These are phyloP conservation scores for Aspergillus tanneri DNA, from an alignment of 2,329 filamentous ascomycete genomes.

Conservation along the genomic window DNA sequence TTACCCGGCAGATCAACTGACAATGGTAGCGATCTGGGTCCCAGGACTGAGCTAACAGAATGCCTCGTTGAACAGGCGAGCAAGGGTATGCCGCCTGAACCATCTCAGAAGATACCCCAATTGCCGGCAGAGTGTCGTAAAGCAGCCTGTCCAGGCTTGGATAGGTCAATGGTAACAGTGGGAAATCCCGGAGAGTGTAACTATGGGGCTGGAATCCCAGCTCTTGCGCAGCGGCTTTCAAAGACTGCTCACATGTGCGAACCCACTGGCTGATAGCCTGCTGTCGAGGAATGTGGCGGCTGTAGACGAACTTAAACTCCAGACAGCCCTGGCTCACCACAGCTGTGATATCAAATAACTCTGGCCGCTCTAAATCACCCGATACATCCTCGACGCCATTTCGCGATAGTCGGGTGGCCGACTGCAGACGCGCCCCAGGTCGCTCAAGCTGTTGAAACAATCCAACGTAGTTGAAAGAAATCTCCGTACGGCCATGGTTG, in stretches of 20 bases:
- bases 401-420: background rate
- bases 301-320: no score
- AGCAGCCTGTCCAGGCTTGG: background rate
- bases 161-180: background rate
- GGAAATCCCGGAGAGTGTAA: background rate
- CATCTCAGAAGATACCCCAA: background rate
- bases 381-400: no score
- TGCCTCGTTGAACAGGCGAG: background rate
- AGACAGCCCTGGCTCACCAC: no score
- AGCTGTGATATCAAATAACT: no score
- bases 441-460: conserved; percentile 8
- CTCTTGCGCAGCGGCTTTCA: no score
- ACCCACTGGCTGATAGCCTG: no score
- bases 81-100: background rate
- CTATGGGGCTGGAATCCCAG: background rate
- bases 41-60: no score
- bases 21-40: no score
- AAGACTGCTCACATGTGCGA: no score
- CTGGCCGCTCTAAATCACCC: no score
- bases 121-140: background rate
- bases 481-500: conserved; percentile 4
- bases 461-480: conserved; percentile 15
- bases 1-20: no score
- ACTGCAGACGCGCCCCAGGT: background rate
- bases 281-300: no score